These are phyloP conservation scores for Yamadazyma membranifaciens DNA, from an alignment of 1,139 yeast species.

Conservation along the genomic window DNA sequence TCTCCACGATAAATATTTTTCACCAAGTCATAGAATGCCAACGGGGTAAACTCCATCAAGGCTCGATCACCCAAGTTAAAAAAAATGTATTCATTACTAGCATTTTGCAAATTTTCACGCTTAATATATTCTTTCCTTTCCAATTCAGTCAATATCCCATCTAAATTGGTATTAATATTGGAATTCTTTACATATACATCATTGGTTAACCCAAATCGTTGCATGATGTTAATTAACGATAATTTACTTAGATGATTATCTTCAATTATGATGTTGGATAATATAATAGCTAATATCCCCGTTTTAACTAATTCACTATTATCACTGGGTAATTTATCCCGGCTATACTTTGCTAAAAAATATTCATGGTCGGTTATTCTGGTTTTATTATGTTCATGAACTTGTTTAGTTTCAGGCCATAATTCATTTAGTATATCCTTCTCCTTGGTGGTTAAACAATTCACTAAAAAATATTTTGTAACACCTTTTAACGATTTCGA, in stretches of 20 bases:
- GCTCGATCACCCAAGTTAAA: conserved; percentile 36
- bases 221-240: conserved; percentile 22
- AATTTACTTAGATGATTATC: conserved; percentile 34
- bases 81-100: conserved; percentile 15
- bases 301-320: conserved; percentile 29
- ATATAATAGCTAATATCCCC: conserved; percentile 28
- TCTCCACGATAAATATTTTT: conserved; percentile 26
- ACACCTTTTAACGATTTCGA: conserved; percentile 8
- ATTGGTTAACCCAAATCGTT: conserved; percentile 30
- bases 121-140: conserved; percentile 32
- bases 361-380: conserved; percentile 13
- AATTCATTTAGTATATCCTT: conserved; percentile 22
- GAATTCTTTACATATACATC: conserved; percentile 22
- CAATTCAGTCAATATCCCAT: conserved; percentile 29
- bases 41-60: conserved; percentile 33
- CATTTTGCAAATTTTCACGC: conserved; percentile 12
- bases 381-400: conserved; percentile 6
- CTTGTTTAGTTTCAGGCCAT: conserved; percentile 15
- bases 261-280: conserved; percentile 29
- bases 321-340: conserved; percentile 17
- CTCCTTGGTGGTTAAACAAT: conserved; percentile 20
- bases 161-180: conserved; percentile 22
- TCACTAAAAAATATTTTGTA: conserved; percentile 19
- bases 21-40: conserved; percentile 26
- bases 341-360: conserved; percentile 17